Conservation (phyloP, 371 early-diverging fungal genomes). For the Apophysomyces ossiformis region DNA sequence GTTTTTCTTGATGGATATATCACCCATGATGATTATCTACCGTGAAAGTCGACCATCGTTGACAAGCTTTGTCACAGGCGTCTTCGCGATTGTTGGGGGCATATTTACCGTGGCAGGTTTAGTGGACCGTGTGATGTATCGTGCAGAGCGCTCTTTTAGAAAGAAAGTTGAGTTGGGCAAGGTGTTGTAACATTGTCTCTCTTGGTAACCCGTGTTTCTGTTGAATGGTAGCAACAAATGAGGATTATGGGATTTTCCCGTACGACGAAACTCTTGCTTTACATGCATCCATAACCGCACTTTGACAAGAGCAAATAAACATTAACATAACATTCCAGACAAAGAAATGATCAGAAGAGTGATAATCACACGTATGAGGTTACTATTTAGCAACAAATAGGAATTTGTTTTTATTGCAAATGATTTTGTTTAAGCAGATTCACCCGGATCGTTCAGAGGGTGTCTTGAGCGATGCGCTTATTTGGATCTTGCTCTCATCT, state of each 20-base stretch:
- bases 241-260: no score
- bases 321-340: no score
- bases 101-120: slow-evolving; percentile 95
- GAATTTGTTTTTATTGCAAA: slow-evolving; percentile 1
- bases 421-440: background rate
- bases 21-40: slow-evolving; percentile 94
- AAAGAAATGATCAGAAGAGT: no score
- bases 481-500: slow-evolving; percentile 46
- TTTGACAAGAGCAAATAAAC: no score
- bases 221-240: background rate
- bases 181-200: slow-evolving; percentile 26
- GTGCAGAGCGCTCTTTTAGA: slow-evolving; percentile 80
- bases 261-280: no score
- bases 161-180: slow-evolving; percentile 92
- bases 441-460: background rate
- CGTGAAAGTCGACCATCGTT: slow-evolving; percentile 84
- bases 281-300: no score
- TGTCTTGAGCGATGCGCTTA: slow-evolving; percentile 23
- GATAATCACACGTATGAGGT: background rate
- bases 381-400: background rate
- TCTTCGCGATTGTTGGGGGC: slow-evolving; percentile 95
- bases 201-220: background rate
- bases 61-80: slow-evolving; percentile 84
- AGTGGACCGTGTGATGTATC: slow-evolving; percentile 89
- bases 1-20: slow-evolving; percentile 95